Evolutionary conservation across 306 rosid genomes (phyloP), one percentile per base, ranked within the genome.

Genomic region (Cicer arietinum): DNA sequence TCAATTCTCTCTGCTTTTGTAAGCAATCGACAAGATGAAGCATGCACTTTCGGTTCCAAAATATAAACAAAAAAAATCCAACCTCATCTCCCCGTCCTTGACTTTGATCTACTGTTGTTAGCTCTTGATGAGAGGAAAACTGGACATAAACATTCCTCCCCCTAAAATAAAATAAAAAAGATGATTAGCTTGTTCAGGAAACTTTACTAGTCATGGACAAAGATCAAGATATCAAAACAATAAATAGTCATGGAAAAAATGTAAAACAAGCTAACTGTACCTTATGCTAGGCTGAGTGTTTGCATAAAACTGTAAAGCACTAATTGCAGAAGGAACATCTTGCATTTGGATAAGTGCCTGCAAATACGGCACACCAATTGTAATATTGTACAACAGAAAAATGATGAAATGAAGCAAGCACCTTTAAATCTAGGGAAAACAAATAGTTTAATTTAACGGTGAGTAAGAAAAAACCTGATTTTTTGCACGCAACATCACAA

Each of bases 11-110:
- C 8, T 35, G 61, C 58, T 71, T 64, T 67, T 58, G 40, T 58
- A 58, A 58, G 64, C 48, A 77, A 57, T 51, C 59, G 71, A 74
- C 79, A 68, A 41, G 40, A 59, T 59, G 9, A 59, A 60, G 69
- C 63, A 60, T 50, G 57, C 63, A 25, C 1, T 50, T 74, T 65
- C 39, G 57, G 50, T 48, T 46, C 16, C 20, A 20, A 37, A 11
- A 48, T 7, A 52, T 59, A 18, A 63, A 67, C n/a, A 60, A 47
- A 80, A 81, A 71, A 71, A 82, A 69, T 30, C 88, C 78, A 86
- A 95, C 99, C 99, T 95, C 99, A 69, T 95, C 97, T 78, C 89
- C 99, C 71, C 99, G 89, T 53, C 93, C 98, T 92, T 95, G 99
- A 67, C 78, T 95, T 79, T 92, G 97, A 80, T 95, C 97, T 89